A percentile compares a stretch with the other conserved stretches of the same genome.
phyloP scores from a whole-genome alignment of 1,284 basidiomycete species.

The Tremellales sp. region DNA sequence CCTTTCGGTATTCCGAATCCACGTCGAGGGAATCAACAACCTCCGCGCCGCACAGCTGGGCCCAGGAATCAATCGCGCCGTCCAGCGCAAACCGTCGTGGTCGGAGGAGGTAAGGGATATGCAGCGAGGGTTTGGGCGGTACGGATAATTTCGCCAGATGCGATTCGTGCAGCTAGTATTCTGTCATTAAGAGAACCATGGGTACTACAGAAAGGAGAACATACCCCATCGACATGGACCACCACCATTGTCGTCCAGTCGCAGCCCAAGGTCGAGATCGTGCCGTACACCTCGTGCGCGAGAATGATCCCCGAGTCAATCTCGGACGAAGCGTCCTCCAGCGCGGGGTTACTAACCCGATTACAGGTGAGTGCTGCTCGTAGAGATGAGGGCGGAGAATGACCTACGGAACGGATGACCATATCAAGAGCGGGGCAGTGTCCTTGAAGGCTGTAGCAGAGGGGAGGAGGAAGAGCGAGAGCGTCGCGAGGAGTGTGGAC shows the following conservation, averaged over 20 bases:
- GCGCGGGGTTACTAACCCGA: slow-evolving; percentile 22
- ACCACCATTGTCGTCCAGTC: slow-evolving; percentile 37
- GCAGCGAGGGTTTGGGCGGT: slow-evolving; percentile 16
- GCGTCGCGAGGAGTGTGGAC: slow-evolving; percentile 17
- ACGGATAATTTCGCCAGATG: slow-evolving; percentile 19
- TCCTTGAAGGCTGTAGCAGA: slow-evolving; percentile 34
- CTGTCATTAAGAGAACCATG: neutral
- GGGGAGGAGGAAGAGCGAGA: slow-evolving; percentile 23
- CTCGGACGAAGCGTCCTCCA: slow-evolving; percentile 24
- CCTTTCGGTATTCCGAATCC: slow-evolving; percentile 14
- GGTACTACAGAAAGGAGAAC: slow-evolving; percentile 6
- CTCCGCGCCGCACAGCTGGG: slow-evolving; percentile 33
- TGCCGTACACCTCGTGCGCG: slow-evolving; percentile 37
- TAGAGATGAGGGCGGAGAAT: too few relatives aligned
- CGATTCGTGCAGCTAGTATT: slow-evolving; percentile 37
- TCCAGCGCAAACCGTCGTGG: slow-evolving; percentile 25
- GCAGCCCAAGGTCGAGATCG: slow-evolving; percentile 37
- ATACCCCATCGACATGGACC: slow-evolving; percentile 28
- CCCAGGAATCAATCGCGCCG: slow-evolving; percentile 29
- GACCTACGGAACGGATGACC: slow-evolving; percentile 39
- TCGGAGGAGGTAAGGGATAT: slow-evolving; percentile 32
- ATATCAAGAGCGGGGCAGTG: slow-evolving; percentile 41
- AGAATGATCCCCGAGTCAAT: slow-evolving; percentile 30
- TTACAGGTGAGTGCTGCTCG: neutral
- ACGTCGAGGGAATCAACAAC: slow-evolving; percentile 15